Base-by-base conservation (phyloP, 2,329 filamentous ascomycete genomes). In the Alternaria solani region DNA sequence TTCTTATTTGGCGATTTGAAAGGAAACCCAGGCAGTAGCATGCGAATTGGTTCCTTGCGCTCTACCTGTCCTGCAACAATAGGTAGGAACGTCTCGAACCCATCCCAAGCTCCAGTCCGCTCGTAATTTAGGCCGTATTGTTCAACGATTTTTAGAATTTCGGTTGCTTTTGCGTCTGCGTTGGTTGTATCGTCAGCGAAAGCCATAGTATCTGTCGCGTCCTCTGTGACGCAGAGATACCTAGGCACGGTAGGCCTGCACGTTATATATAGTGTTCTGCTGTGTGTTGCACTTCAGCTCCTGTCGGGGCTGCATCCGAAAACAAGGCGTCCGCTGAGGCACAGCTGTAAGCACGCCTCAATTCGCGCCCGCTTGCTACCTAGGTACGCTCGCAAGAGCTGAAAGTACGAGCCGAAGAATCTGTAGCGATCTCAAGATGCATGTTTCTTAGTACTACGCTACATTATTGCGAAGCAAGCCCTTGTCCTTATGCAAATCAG, bases 1-100 rank as follows among this genome's bases (percentile, higher is more conserved):
- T 71, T 69, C 0, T 78, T 80, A 62, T 88, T 88, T 11, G 86
- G 84, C 0, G 85, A 88, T 66, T 89, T 89, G 80, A 87, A 88
- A 0, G 87, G 86, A 46, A 89, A 89, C 0, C 85, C 86, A 0
- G 87, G 87, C 0, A 88, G 80, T 14, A 75, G 62, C 57, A 77
- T 65, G 23, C 57, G 66, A 32, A 75, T 57, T 4, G 72, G 63
- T 42, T 71, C 63, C 7, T 57, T 54, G 9, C 60, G 62, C 60
- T 67, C 57, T 9, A 70, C 67, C 23, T 70, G 68, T 7, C 61
- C 64, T 28, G 56, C 46, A 3, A 72, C 66, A 25, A 65, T 53
- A 1, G 65, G 68, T 18, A 70, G 41, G 32, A 73, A 73, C 3
- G 65, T 70, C 12, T 64, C 59, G 14, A 73, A 68, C 5, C 66